These are phyloP conservation scores for Tricholoma saponaceum DNA, from an alignment of 768 basidiomycete genomes.

Conservation along the genomic window DNA sequence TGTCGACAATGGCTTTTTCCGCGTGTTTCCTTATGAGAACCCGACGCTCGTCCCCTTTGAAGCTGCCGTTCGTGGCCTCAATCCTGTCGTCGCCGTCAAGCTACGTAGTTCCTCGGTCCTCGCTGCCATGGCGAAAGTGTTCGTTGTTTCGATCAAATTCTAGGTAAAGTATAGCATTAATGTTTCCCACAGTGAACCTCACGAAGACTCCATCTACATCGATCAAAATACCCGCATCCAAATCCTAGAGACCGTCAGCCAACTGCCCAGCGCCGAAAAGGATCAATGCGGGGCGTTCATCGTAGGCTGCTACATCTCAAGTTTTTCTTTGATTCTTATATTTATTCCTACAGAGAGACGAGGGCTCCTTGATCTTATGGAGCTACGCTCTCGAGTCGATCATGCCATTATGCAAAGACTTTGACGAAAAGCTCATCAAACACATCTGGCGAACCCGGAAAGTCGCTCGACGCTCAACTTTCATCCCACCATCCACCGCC, in stretches of 20 bases:
- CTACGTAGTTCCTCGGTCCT: constrained; percentile 72
- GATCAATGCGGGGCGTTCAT: constrained; percentile 88
- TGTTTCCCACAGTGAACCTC: constrained; percentile 37
- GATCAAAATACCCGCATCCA: constrained; percentile 84
- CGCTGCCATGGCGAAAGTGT: constrained; percentile 68
- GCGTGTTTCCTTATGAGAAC: constrained; percentile 87
- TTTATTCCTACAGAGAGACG: constrained; percentile 46
- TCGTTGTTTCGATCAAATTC: constrained; percentile 19
- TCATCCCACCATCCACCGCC: constrained; percentile 10
- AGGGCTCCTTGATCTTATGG: constrained; percentile 81
- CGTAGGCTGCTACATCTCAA: constrained; percentile 22
- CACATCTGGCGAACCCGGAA: constrained; percentile 67
- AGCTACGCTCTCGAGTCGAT: constrained; percentile 66
- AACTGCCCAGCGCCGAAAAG: constrained; percentile 75
- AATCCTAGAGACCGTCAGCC: constrained; percentile 63
- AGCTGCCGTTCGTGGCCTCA: constrained; percentile 68
- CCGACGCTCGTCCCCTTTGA: constrained; percentile 71
- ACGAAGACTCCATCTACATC: constrained; percentile 57
- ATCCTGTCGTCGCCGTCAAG: constrained; percentile 83
- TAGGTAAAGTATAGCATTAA: neutral
- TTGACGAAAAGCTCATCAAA: constrained; percentile 76
- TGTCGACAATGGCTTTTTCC: constrained; percentile 55
- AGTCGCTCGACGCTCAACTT: constrained; percentile 15
- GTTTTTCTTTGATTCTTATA: neutral
- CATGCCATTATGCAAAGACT: constrained; percentile 66